Conservation (phyloP, 768 basidiomycete genomes). For the Lenzites betulinus region DNA sequence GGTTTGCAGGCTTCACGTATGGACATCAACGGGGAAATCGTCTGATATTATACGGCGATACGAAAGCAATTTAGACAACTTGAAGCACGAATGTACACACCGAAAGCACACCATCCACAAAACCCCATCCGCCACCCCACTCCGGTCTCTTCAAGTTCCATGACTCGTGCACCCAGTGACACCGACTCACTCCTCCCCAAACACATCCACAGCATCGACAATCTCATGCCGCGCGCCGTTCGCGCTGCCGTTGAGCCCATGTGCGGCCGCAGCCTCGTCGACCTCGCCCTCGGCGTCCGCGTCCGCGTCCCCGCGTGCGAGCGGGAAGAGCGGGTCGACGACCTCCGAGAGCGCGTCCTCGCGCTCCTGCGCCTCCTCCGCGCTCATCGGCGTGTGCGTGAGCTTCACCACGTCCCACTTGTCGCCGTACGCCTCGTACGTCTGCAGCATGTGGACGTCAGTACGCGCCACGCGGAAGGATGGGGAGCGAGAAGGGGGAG, state of each 20-base stretch:
- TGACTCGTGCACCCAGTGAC: too few species aligned
- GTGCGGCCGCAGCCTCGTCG: conserved; percentile 17
- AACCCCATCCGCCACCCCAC: too few species aligned
- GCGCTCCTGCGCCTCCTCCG: conserved; percentile 78
- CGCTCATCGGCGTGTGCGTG: conserved; percentile 67
- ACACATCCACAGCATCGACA: conserved; percentile 24
- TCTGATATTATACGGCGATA: too few species aligned
- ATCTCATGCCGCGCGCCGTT: conserved; percentile 7
- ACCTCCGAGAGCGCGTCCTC: conserved; percentile 79
- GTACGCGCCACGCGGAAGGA: neutral
- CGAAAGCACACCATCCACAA: too few species aligned
- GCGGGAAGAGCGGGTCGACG: conserved; percentile 62
- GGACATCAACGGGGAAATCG: too few species aligned
- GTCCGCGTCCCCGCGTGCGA: conserved; percentile 45
- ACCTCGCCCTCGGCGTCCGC: conserved; percentile 48
- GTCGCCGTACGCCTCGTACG: conserved; percentile 71
- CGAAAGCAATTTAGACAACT: neutral
- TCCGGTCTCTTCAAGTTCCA: too few species aligned
- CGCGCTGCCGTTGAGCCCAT: conserved; percentile 6
- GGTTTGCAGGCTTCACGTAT: too few species aligned
- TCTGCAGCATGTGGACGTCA: conserved; percentile 39
- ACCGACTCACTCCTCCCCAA: conserved; percentile 23
- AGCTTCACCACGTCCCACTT: conserved; percentile 84
- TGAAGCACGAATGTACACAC: neutral
- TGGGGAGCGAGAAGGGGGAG: neutral